These are phyloP conservation scores for Apophysomyces trapeziformis DNA, from an alignment of 371 early-diverging fungal genomes.

Conservation along the genomic window DNA sequence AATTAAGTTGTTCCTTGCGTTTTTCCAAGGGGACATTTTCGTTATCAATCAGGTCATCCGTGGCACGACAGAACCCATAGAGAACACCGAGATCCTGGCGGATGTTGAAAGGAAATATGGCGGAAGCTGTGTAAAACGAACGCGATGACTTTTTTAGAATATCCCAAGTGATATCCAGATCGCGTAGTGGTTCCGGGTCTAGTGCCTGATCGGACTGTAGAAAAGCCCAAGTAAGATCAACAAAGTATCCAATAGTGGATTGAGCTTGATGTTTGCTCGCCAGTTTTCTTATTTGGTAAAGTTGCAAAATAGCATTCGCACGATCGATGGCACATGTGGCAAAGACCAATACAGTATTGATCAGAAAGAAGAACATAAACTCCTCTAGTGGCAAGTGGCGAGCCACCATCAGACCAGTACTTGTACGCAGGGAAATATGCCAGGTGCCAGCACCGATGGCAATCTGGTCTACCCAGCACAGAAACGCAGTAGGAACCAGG, in stretches of 20 bases:
- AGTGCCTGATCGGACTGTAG: conserved; percentile 35
- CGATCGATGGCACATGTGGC: conserved; percentile 64
- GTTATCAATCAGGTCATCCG: conserved; percentile 64
- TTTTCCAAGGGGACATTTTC: conserved; percentile 28
- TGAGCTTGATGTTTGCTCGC: neutral
- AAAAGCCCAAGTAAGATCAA: conserved; percentile 33
- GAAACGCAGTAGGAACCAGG: conserved; percentile 49
- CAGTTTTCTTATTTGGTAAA: conserved; percentile 15
- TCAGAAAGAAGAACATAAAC: conserved; percentile 59
- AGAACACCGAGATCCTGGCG: conserved; percentile 59
- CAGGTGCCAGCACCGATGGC: conserved; percentile 63
- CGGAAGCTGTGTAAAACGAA: conserved; percentile 61
- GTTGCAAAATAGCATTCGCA: conserved; percentile 43
- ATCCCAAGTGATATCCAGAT: conserved; percentile 33
- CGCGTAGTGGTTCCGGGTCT: conserved; percentile 22
- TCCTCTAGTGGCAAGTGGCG: conserved; percentile 66
- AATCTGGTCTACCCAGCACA: conserved; percentile 57
- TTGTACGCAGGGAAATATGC: conserved; percentile 53
- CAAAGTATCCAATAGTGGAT: neutral
- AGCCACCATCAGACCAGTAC: conserved; percentile 50
- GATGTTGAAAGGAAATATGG: conserved; percentile 48
- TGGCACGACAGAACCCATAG: conserved; percentile 67
- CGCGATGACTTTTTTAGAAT: conserved; percentile 47
- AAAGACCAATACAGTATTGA: conserved; percentile 62
- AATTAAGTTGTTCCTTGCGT: conserved; percentile 28